phyloP scores from a whole-genome alignment of 139 green algal genomes.

The Haematococcus lacustris region DNA sequence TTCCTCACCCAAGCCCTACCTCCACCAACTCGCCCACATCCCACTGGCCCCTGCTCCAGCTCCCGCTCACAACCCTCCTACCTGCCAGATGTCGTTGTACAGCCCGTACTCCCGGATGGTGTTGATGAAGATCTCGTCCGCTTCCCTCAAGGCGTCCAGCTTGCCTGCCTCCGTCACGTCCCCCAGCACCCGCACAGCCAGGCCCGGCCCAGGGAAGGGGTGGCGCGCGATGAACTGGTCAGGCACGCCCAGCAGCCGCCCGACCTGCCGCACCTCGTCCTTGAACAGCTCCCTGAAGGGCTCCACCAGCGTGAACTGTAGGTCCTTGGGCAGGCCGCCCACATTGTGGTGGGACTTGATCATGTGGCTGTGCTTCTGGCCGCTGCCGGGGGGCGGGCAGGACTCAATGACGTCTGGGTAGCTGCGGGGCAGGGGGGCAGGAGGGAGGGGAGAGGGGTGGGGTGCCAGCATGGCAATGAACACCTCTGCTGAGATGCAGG shows the following conservation, averaged over 20 bases:
- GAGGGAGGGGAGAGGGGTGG: too few species aligned
- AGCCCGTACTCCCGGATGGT: conserved; percentile 85
- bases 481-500: too few species aligned
- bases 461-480: too few species aligned
- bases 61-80: background rate
- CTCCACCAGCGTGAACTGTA: conserved; percentile 95
- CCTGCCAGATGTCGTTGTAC: conserved; percentile 98
- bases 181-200: conserved; percentile 92
- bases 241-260: conserved; percentile 51
- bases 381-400: conserved; percentile 87
- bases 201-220: conserved; percentile 93
- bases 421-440: too few species aligned
- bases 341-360: conserved; percentile 99
- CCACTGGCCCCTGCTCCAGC: too few species aligned
- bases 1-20: too few species aligned
- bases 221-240: conserved; percentile 87
- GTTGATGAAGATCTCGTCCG: conserved; percentile 97
- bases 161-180: conserved; percentile 79
- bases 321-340: conserved; percentile 92
- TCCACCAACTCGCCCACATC: too few species aligned
- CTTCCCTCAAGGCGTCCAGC: conserved; percentile 65
- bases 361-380: conserved; percentile 94
- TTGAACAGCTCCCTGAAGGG: conserved; percentile 97
- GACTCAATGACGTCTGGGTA: conserved; percentile 99
- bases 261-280: conserved; percentile 74